Conservation (phyloP, 352 stramenopile genomes). For the Aphanomyces invadans region DNA sequence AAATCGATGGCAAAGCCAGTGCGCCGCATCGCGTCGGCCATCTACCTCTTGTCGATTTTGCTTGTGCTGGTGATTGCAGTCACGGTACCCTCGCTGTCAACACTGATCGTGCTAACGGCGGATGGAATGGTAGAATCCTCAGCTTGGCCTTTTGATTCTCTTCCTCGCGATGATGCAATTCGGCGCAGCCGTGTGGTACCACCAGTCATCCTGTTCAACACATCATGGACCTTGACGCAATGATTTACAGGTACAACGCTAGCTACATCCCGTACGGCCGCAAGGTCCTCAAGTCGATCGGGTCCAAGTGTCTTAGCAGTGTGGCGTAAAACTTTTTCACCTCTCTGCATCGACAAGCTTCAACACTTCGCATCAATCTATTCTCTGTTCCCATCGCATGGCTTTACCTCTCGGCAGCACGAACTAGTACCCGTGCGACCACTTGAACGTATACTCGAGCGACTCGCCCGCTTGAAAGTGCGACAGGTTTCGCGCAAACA, state of each 20-base stretch:
- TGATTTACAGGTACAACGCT: constrained; percentile 63
- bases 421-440: constrained; percentile 2
- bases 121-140: constrained; percentile 34
- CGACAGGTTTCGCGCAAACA: constrained; percentile 36
- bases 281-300: constrained; percentile 50
- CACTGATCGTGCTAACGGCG: neutral
- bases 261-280: constrained; percentile 80
- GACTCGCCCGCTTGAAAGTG: neutral
- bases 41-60: constrained; percentile 75
- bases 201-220: neutral
- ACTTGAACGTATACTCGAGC: constrained; percentile 6
- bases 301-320: neutral
- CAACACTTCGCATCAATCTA: too few relatives aligned
- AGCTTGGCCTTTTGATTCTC: constrained; percentile 67
- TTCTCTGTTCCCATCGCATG: neutral
- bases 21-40: constrained; percentile 52
- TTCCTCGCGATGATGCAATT: constrained; percentile 74
- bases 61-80: constrained; percentile 63
- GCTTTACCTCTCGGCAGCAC: neutral
- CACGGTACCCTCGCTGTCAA: constrained; percentile 32
- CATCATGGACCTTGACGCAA: too few relatives aligned
- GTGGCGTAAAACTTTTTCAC: neutral
- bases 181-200: constrained; percentile 57
- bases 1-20: constrained; percentile 86
- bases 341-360: too few relatives aligned